A percentile compares a stretch with the other conserved stretches of the same genome.
These are phyloP conservation scores for Dictyostelium firmibasis DNA, from an alignment of 78 protist species.

Conservation along the genomic window DNA sequence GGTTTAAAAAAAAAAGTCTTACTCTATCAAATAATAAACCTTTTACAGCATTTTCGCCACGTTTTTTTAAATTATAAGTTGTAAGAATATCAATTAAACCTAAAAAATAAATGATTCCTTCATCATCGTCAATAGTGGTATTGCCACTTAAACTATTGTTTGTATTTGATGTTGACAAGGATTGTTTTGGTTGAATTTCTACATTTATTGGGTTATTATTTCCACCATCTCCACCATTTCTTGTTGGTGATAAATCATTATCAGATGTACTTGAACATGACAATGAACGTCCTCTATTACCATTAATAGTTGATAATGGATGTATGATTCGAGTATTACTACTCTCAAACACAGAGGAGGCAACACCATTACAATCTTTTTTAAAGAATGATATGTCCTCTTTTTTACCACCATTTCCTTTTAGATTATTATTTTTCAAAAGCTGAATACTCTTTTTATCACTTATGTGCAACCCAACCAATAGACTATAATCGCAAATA, in stretches of 20 bases:
- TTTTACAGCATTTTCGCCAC: conserved; percentile 81
- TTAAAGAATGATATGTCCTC: conserved; percentile 66
- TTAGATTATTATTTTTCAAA: neutral
- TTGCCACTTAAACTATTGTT: neutral
- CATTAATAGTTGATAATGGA: neutral
- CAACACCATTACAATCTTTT: conserved; percentile 41
- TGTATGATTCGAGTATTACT: neutral
- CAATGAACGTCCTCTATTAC: conserved; percentile 19
- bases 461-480: conserved; percentile 70
- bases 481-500: conserved; percentile 73
- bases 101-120: conserved; percentile 54
- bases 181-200: neutral
- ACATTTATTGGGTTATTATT: neutral
- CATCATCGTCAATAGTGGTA: neutral
- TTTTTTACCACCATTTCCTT: neutral
- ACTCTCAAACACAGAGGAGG: neutral
- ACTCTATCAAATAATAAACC: conserved; percentile 70
- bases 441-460: neutral
- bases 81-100: conserved; percentile 79
- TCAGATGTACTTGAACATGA: neutral
- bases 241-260: neutral
- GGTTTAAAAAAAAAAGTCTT: neutral
- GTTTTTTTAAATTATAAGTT: conserved; percentile 76
- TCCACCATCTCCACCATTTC: neutral
- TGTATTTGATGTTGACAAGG: neutral